A percentile compares a stretch with the other conserved stretches of the same genome.
These are phyloP conservation scores for Diaporthe longicolla DNA, from an alignment of 2,329 filamentous ascomycete species.

Conservation along the genomic window DNA sequence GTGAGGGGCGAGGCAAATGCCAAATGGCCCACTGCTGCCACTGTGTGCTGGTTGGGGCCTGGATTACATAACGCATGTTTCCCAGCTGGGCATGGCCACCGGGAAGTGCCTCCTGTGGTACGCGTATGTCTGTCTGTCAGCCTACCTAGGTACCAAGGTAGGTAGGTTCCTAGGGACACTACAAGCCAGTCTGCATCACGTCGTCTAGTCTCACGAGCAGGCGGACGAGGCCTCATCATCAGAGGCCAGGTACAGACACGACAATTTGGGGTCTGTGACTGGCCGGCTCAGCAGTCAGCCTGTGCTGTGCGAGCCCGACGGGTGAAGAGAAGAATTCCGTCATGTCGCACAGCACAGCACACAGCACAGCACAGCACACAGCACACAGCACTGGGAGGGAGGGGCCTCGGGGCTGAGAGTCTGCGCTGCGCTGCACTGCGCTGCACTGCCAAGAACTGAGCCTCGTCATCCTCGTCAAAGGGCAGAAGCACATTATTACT, in stretches of 20 bases:
- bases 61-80: constrained; percentile 20
- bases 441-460: constrained; percentile 41
- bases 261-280: background rate
- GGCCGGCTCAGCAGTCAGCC: constrained; percentile 29
- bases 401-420: constrained; percentile 3
- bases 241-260: background rate
- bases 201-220: background rate
- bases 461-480: constrained; percentile 39
- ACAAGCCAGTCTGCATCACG: background rate
- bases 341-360: constrained; percentile 12
- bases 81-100: background rate
- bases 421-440: constrained; percentile 17
- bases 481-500: constrained; percentile 3
- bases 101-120: constrained; percentile 1
- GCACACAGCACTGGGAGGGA: constrained; percentile 11
- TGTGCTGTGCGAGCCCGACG: background rate
- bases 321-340: constrained; percentile 23
- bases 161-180: too few species aligned
- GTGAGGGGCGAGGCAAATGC: background rate
- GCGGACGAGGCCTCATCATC: constrained; percentile 20
- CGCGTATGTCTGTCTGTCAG: background rate
- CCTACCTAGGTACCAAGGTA: too few species aligned
- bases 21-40: background rate
- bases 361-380: constrained; percentile 13
- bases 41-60: background rate